Percentiles rank a stretch among this genome's conserved stretches.
These are phyloP conservation scores for Casuarina glauca DNA, from an alignment of 306 rosid genomes.

Conservation along the genomic window DNA sequence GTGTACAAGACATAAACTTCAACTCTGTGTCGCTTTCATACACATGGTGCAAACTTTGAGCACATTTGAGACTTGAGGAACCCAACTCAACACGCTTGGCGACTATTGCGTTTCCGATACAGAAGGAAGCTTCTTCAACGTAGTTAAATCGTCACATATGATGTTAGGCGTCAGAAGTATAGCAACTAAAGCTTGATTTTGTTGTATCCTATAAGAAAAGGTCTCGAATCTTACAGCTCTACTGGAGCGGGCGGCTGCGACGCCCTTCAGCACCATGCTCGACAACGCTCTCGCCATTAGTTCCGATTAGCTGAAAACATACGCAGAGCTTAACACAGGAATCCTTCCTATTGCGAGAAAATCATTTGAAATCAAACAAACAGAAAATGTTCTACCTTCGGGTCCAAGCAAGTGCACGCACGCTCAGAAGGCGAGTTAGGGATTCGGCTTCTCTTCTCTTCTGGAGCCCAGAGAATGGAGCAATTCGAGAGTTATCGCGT, in stretches of 20 bases:
- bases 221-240: neutral
- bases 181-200: neutral
- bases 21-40: too few relatives aligned
- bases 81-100: neutral
- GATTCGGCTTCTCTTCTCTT: too few relatives aligned
- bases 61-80: neutral
- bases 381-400: neutral
- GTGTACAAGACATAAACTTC: too few relatives aligned
- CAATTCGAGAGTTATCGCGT: too few relatives aligned
- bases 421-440: neutral
- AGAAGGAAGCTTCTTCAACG: neutral
- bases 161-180: neutral
- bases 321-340: neutral
- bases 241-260: slow-evolving; percentile 1
- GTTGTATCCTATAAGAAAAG: neutral
- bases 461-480: too few relatives aligned
- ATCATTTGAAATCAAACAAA: neutral
- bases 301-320: neutral
- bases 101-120: neutral
- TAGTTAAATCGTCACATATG: neutral
- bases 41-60: neutral
- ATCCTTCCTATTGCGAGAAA: neutral
- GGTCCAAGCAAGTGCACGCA: too few relatives aligned
- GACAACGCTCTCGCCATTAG: neutral
- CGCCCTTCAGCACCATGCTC: slow-evolving; percentile 9